phyloP scores from a whole-genome alignment of 2,329 filamentous ascomycete genomes.

The Aspergillus brunneoviolaceus region DNA sequence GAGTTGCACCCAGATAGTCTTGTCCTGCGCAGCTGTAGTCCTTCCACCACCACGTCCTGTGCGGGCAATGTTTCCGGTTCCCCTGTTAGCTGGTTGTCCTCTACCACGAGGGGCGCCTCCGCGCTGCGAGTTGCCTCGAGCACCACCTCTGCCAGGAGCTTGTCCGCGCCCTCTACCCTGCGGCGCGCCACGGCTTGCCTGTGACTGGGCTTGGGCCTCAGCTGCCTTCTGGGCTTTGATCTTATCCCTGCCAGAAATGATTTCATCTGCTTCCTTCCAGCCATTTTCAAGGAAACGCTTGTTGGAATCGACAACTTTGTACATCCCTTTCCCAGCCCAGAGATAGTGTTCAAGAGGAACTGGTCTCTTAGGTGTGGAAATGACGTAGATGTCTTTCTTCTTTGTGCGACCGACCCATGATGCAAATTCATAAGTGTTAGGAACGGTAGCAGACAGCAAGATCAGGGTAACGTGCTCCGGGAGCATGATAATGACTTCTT shows the following conservation, averaged over 20 bases:
- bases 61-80: constrained; percentile 82
- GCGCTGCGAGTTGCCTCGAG: constrained; percentile 44
- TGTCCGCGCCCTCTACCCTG: constrained; percentile 56
- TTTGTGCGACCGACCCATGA: constrained; percentile 98
- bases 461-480: constrained; percentile 96
- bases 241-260: constrained; percentile 79
- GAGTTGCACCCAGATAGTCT: constrained; percentile 93
- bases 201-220: constrained; percentile 52
- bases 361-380: constrained; percentile 92
- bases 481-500: constrained; percentile 99
- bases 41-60: constrained; percentile 81
- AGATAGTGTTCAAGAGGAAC: constrained; percentile 94
- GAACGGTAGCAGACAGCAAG: constrained; percentile 90
- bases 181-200: constrained; percentile 53
- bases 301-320: constrained; percentile 91
- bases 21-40: constrained; percentile 88
- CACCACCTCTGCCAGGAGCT: constrained; percentile 48
- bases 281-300: constrained; percentile 89
- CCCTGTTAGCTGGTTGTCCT: constrained; percentile 57
- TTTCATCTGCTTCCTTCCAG: constrained; percentile 90
- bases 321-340: constrained; percentile 88
- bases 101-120: constrained; percentile 52
- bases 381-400: constrained; percentile 98
- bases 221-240: constrained; percentile 56
- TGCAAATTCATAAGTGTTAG: constrained; percentile 95